Evolutionary conservation across 2,329 filamentous ascomycete genomes (phyloP).

Genomic region (Aureobasidium mangrovei): DNA sequence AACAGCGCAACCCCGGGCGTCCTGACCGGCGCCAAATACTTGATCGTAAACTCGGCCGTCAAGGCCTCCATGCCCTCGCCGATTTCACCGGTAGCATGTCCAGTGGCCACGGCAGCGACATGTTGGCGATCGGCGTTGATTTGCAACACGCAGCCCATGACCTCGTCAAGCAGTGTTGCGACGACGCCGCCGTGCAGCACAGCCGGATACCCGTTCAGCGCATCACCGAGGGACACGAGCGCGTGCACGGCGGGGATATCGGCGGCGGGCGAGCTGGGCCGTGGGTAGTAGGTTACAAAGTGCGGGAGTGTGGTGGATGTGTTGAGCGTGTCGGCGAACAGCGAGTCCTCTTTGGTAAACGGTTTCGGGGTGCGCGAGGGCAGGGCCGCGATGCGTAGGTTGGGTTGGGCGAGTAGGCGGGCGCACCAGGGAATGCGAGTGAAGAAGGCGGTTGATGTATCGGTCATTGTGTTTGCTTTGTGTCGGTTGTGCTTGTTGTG

Average conservation of each 20-base stretch:
- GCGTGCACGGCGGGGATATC: slow-evolving; percentile 29
- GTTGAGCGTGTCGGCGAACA: slow-evolving; percentile 47
- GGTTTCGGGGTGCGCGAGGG: slow-evolving; percentile 33
- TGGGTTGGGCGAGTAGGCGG: slow-evolving; percentile 23
- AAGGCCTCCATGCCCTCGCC: slow-evolving; percentile 27
- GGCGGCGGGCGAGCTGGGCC: slow-evolving; percentile 24
- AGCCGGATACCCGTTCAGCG: slow-evolving; percentile 45
- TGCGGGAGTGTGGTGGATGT: slow-evolving; percentile 41
- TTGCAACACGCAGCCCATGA: slow-evolving; percentile 43
- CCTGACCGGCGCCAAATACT: slow-evolving; percentile 44
- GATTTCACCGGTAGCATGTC: slow-evolving; percentile 20
- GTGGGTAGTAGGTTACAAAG: slow-evolving; percentile 37
- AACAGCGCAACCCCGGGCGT: slow-evolving; percentile 44
- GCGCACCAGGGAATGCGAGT: slow-evolving; percentile 26
- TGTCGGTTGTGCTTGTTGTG: neutral
- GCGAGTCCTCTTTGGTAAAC: slow-evolving; percentile 38
- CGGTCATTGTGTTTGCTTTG: neutral
- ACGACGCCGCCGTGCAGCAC: slow-evolving; percentile 52
- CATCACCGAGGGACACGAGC: slow-evolving; percentile 40
- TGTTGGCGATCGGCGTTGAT: slow-evolving; percentile 31
- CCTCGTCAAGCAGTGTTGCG: slow-evolving; percentile 51
- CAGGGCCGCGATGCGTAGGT: slow-evolving; percentile 31
- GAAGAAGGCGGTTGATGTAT: slow-evolving; percentile 18
- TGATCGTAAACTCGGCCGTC: slow-evolving; percentile 49
- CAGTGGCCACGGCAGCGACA: slow-evolving; percentile 13